Conservation (phyloP, 1,139 yeast genomes). For the Magnusiomyces sp. region DNA sequence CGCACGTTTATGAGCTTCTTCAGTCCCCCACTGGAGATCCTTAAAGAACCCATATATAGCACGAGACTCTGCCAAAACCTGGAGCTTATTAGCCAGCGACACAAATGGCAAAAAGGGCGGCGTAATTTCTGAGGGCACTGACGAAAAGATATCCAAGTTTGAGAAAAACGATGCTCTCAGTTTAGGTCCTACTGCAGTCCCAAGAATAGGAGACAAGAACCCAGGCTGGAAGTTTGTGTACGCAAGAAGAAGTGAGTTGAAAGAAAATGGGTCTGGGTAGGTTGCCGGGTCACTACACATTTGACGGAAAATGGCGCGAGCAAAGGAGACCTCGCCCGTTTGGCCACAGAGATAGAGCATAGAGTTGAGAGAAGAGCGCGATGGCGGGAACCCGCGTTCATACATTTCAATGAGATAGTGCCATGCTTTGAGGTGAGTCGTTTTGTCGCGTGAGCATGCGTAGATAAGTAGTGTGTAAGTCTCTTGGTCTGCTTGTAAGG, state of each 20-base stretch:
- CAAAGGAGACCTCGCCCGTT: slow-evolving; percentile 69
- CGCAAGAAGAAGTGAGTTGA: slow-evolving; percentile 29
- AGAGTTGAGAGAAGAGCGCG: slow-evolving; percentile 48
- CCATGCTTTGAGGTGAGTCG: slow-evolving; percentile 60
- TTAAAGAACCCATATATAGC: slow-evolving; percentile 63
- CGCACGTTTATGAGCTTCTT: neutral
- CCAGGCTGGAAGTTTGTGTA: slow-evolving; percentile 29
- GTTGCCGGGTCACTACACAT: slow-evolving; percentile 37
- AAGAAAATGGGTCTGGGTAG: slow-evolving; percentile 27
- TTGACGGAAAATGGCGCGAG: slow-evolving; percentile 62
- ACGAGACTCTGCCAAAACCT: slow-evolving; percentile 62
- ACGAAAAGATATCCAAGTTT: slow-evolving; percentile 12
- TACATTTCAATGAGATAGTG: slow-evolving; percentile 61
- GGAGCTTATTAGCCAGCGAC: slow-evolving; percentile 35
- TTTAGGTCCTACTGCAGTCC: slow-evolving; percentile 26
- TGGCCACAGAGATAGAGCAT: slow-evolving; percentile 67
- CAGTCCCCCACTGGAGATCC: slow-evolving; percentile 17
- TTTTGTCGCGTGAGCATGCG: slow-evolving; percentile 55
- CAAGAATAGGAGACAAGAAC: slow-evolving; percentile 30
- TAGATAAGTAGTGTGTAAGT: slow-evolving; percentile 60
- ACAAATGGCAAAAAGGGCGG: slow-evolving; percentile 66
- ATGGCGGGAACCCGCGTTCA: slow-evolving; percentile 38
- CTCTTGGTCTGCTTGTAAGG: slow-evolving; percentile 38
- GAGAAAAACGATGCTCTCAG: slow-evolving; percentile 24
- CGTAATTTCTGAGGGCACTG: slow-evolving; percentile 13